Evolutionary conservation across 192 early-diverging fungal genomes (phyloP).

Genomic region (Dissophora ornata): DNA sequence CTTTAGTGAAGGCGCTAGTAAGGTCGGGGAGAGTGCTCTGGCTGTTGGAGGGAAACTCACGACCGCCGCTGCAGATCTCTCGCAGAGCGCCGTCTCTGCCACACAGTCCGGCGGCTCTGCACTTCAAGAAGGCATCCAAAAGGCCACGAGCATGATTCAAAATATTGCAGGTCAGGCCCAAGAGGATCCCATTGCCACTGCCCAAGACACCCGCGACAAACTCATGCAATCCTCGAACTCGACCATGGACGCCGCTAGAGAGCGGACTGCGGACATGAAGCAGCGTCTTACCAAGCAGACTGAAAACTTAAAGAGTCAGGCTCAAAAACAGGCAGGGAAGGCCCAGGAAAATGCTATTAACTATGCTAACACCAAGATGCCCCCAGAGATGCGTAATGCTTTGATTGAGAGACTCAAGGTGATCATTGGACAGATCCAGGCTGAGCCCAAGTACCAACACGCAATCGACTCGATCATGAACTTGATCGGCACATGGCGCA

Average conservation of each 20-base stretch:
- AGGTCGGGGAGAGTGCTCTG: conserved; percentile 22
- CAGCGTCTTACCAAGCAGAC: conserved; percentile 1
- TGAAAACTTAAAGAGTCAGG: conserved; percentile 9
- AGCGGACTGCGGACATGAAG: conserved; percentile 9
- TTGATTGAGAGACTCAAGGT: conserved; percentile 50
- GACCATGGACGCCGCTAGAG: conserved; percentile 1
- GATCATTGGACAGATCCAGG: conserved; percentile 50
- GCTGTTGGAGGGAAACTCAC: conserved; percentile 2
- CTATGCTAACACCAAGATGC: conserved; percentile 36
- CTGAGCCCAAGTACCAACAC: conserved; percentile 54
- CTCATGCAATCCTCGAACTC: neutral
- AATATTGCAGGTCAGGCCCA: neutral
- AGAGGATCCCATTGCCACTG: conserved; percentile 16
- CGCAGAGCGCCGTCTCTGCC: neutral
- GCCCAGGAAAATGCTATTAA: conserved; percentile 21
- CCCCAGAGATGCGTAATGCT: conserved; percentile 34
- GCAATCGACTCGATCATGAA: conserved; percentile 48
- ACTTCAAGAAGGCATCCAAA: conserved; percentile 26
- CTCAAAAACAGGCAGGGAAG: neutral
- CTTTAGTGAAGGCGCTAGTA: conserved; percentile 34
- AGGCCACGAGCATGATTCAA: conserved; percentile 5
- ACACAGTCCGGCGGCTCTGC: neutral
- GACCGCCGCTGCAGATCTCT: conserved; percentile 7
- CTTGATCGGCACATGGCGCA: conserved; percentile 43
- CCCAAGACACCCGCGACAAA: neutral